phyloP scores from a whole-genome alignment of 225 moss, liverwort and hornwort species.

The Neckera pumila region DNA sequence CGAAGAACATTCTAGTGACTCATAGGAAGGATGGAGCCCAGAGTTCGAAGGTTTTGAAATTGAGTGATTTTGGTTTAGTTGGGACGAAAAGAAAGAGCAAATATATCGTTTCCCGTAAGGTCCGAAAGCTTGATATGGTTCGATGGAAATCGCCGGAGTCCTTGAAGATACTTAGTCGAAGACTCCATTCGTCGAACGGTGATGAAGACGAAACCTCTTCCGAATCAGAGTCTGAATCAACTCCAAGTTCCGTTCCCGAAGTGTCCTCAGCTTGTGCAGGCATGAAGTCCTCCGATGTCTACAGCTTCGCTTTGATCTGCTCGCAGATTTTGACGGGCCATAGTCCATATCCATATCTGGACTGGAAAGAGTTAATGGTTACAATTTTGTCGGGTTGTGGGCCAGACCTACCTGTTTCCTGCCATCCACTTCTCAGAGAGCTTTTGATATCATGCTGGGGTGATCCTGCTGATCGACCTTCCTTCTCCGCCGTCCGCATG shows the following conservation, averaged over 20 bases:
- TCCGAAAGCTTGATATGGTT: not conserved
- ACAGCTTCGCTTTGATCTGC: conserved; percentile 11
- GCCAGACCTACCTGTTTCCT: not conserved
- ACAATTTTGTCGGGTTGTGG: not conserved
- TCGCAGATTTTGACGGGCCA: not conserved
- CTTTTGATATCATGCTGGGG: not conserved
- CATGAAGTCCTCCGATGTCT: not conserved
- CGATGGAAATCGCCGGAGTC: conserved; percentile 16
- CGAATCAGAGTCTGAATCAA: not conserved
- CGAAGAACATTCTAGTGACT: not conserved
- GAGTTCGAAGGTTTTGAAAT: not conserved
- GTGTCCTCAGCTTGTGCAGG: not conserved
- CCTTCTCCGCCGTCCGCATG: not conserved
- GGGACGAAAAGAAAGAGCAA: not conserved
- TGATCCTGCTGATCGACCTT: not conserved
- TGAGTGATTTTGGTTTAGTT: not conserved
- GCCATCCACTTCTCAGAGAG: not conserved
- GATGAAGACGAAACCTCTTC: not conserved
- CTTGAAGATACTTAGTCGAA: not conserved
- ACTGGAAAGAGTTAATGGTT: not conserved
- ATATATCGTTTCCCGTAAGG: not conserved
- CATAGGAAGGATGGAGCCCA: not conserved
- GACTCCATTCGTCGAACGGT: not conserved
- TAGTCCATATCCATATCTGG: not conserved
- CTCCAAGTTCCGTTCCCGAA: not conserved